Conservation (phyloP, 345 rosid genomes). For the Syzygium aqueum region DNA sequence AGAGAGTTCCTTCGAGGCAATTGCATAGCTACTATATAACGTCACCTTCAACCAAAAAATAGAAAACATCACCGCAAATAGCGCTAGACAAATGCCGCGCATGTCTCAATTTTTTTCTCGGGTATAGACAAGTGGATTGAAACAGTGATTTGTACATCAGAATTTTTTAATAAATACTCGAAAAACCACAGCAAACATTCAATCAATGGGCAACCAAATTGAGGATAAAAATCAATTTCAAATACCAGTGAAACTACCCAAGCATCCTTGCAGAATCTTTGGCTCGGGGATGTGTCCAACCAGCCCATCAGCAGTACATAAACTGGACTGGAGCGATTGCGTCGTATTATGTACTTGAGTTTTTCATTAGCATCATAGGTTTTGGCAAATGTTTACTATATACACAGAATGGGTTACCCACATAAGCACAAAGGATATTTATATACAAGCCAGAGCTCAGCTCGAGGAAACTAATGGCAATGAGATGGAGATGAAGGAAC, state of each 20-base stretch:
- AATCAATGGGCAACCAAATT: not conserved
- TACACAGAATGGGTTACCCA: not conserved
- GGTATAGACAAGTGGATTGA: not conserved
- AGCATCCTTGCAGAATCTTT: not conserved
- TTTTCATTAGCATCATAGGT: not conserved
- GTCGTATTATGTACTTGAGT: not conserved
- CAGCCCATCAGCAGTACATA: not conserved
- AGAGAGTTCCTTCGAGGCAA: not conserved
- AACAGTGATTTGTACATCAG: not conserved
- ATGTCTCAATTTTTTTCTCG: not conserved
- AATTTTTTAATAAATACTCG: not conserved
- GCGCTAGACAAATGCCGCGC: fast-evolving
- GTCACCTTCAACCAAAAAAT: too few species aligned
- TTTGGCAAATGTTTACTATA: not conserved
- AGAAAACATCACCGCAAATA: not conserved
- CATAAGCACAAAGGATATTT: not conserved
- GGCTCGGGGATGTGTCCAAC: not conserved
- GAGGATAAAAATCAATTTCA: not conserved
- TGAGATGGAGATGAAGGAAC: not conserved
- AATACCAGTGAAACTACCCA: not conserved
- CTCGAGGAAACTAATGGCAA: not conserved
- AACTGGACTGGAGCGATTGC: not conserved
- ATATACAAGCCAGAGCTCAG: not conserved
- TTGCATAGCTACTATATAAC: not conserved
- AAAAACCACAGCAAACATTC: not conserved